These are phyloP conservation scores for Colletotrichum orbiculare DNA, from an alignment of 2,329 filamentous ascomycete genomes.

Conservation along the genomic window DNA sequence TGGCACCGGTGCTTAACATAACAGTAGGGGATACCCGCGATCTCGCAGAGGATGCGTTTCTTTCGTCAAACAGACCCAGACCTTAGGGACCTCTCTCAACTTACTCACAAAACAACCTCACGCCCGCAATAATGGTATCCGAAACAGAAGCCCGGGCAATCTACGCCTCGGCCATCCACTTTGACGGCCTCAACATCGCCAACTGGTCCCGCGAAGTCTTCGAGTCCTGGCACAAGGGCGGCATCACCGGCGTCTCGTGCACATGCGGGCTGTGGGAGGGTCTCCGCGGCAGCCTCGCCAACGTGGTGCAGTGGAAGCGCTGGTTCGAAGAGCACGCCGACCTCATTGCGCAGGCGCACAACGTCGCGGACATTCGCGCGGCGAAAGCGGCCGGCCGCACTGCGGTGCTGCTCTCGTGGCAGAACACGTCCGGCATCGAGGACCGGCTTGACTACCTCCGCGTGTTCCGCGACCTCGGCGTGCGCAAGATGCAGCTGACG, in stretches of 20 bases:
- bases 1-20: background rate
- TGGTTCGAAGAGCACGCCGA: slow-evolving; percentile 55
- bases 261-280: slow-evolving; percentile 54
- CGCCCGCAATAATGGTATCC: slow-evolving; percentile 43
- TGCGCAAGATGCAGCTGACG: slow-evolving; percentile 55
- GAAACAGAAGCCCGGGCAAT: slow-evolving; percentile 49
- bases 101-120: background rate
- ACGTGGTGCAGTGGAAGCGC: slow-evolving; percentile 54
- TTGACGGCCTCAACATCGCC: slow-evolving; percentile 54
- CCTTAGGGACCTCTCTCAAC: background rate
- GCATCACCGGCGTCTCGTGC: slow-evolving; percentile 53
- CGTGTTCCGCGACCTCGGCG: slow-evolving; percentile 52
- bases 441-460: slow-evolving; percentile 51
- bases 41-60: too few species aligned
- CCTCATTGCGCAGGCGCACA: slow-evolving; percentile 51
- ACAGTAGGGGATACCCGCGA: too few species aligned
- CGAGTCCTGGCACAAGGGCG: slow-evolving; percentile 50
- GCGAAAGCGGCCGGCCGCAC: slow-evolving; percentile 50
- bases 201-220: slow-evolving; percentile 53
- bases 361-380: slow-evolving; percentile 48
- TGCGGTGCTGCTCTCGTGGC: slow-evolving; percentile 52
- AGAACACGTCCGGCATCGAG: slow-evolving; percentile 55
- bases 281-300: slow-evolving; percentile 49
- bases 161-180: slow-evolving; percentile 50
- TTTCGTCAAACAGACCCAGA: background rate